Base-by-base conservation (phyloP, 2,329 filamentous ascomycete genomes). In the Ascochyta fabae region DNA sequence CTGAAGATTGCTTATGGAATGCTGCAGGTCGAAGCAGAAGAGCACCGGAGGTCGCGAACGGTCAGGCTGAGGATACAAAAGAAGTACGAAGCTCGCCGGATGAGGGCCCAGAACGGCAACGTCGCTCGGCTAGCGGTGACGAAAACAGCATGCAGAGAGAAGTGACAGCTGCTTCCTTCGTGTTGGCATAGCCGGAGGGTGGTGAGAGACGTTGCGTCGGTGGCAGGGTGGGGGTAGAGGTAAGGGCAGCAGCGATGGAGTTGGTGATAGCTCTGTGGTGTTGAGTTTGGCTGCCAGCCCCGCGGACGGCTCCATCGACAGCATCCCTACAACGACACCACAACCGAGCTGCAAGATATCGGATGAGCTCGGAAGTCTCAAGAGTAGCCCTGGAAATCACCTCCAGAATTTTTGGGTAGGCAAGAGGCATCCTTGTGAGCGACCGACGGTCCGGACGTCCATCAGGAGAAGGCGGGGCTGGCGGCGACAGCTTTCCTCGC, bases 221-320 rank as follows among this genome's bases (percentile, higher is more conserved):
- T 19, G 41, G 31, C n/a, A 26, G 53, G 38, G 19, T 47, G 31
- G 33, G 23, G 35, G 40, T 47, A 22, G 47, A 23, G 42, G 31
- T 34, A 42, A 36, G 15, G 19, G 47, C 36, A 24, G 50, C 31
- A 4, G 33, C 15, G 4, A 34, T 29, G n/a, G 35, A 47, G 15
- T 42, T 47, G 36, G 43, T 34, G 47, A 51, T 43, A 16, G 41
- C 36, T 41, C 16, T 19, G 29, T 51, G 53, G 53, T 51, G 53
- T 56, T 51, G 53, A 48, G 41, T 51, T 39, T 43, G 29, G 47
- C 42, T 13, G 44, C 26, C 19, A 34, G 39, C 26, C 26, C 35
- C 23, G 19, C 53, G n/a, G 24, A 19, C 22, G 4, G 13, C 40
- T 24, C 19, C 42, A 9, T 6, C 31, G 27, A n/a, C 36, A 56